Evolutionary conservation across 2,329 filamentous ascomycete genomes (phyloP), one percentile per base, ranked within the genome.

Genomic region (Verticillium albo-atrum): DNA sequence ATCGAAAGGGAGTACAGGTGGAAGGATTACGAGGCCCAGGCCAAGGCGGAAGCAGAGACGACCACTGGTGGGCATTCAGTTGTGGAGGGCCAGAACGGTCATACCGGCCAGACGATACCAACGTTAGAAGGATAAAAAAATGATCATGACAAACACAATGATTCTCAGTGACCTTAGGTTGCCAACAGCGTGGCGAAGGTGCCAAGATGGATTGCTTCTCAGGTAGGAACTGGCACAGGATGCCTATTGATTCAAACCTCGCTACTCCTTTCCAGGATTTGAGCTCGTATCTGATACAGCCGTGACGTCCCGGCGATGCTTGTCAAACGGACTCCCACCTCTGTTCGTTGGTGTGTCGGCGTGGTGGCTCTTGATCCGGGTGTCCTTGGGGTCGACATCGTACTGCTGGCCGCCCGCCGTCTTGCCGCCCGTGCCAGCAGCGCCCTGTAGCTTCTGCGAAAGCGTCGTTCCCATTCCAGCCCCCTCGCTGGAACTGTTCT

Each of bases 1-100:
- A 66, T 81, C 3, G 79, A 81, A 68, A 76, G 74, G 60, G 81
- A 80, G 67, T 82, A 82, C 59, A 69, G 79, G n/a, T 81, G 78
- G 79, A 79, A 80, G 59, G 63, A 62, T 17, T 61, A 61, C 2
- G 63, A 35, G 27, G 30, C 57, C n/a, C 50, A 35, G 15, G 47
- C 52, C 10, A 53, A 53, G 51, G 28, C 28, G 6, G 52, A 54
- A 20, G 17, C n/a, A 23, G 42, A 25, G 42, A 50, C 9, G 42
- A 4, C 9, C n/a, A n/a, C n/a, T n/a, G n/a, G n/a, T n/a, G n/a
- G n/a, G n/a, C n/a, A n/a, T n/a, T n/a, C n/a, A n/a, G n/a, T n/a
- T n/a, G n/a, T n/a, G 6, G 30, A 32, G 30, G 6, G 9, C 14
- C 30, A 1, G 14, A 32, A 32, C 14, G 30, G 30, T 32, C 30